These are phyloP conservation scores for Parachlorella kessleri DNA, from an alignment of 139 green algal species.

Conservation along the genomic window DNA sequence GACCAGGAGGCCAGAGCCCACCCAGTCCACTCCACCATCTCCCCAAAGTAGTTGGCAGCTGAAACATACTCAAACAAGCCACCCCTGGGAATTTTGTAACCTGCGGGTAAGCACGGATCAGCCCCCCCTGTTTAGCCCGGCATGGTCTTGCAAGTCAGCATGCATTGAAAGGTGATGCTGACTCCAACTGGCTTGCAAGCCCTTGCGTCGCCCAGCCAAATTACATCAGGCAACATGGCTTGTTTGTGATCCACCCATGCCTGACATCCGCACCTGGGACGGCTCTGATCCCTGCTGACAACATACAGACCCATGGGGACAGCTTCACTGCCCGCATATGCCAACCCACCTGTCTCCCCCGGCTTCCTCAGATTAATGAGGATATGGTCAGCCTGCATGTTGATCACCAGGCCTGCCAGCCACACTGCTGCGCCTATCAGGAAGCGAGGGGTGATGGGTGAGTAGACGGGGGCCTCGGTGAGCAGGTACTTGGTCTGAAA, in stretches of 20 bases:
- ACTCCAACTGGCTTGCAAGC: no score
- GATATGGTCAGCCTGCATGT: conserved; percentile 61
- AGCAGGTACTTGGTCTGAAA: conserved; percentile 38
- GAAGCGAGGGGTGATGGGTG: neutral
- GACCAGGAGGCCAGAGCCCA: conserved; percentile 53
- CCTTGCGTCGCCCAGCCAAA: no score
- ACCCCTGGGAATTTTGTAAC: conserved; percentile 78
- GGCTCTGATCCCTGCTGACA: no score
- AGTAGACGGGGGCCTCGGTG: conserved; percentile 10
- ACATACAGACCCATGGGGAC: no score
- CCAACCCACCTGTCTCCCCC: conserved; percentile 52
- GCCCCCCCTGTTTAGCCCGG: no score
- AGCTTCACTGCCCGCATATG: no score
- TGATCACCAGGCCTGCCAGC: conserved; percentile 57
- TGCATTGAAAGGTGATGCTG: no score
- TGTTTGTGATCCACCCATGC: no score
- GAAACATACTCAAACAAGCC: conserved; percentile 77
- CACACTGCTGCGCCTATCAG: conserved; percentile 47
- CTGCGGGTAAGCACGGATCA: conserved; percentile 36
- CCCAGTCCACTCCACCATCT: conserved; percentile 75
- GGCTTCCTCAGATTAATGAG: conserved; percentile 63
- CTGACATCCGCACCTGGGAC: no score
- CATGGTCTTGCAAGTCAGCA: no score
- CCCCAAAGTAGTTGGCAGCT: conserved; percentile 75
- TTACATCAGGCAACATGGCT: no score